Conservation (phyloP, 139 green algal species). For the Yamagishiella unicocca region DNA sequence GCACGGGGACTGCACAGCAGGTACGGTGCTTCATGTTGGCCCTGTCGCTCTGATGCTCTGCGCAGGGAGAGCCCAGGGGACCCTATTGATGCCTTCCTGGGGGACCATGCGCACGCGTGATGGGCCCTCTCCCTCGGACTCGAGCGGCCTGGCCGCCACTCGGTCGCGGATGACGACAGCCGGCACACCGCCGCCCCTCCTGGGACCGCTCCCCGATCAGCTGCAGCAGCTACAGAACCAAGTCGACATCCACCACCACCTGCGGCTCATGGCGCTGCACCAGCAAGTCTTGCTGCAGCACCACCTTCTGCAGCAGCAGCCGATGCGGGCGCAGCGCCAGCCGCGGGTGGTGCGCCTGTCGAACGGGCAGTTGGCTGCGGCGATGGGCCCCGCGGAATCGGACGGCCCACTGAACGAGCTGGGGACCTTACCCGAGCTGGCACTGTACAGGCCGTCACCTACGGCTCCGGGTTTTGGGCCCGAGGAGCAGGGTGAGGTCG, state of each 20-base stretch:
- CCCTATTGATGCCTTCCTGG: too few species aligned
- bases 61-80: too few species aligned
- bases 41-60: too few species aligned
- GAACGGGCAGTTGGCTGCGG: not conserved
- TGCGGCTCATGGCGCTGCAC: slow-evolving; percentile 6
- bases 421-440: not conserved
- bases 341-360: not conserved
- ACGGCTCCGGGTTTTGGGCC: not conserved
- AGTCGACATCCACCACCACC: not conserved
- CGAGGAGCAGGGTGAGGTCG: not conserved
- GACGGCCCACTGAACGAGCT: not conserved
- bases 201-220: not conserved
- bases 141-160: not conserved
- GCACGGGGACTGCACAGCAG: too few species aligned
- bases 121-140: not conserved
- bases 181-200: not conserved
- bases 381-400: not conserved
- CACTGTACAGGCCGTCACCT: not conserved
- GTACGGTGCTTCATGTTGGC: too few species aligned
- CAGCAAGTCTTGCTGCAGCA: not conserved
- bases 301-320: not conserved
- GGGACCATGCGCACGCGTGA: too few species aligned
- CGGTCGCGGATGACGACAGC: not conserved
- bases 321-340: not conserved
- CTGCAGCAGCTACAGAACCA: not conserved